Percentiles rank a stretch among this genome's conserved stretches.
Conservation (phyloP, 768 basidiomycete species). For the Hericium alpestre region DNA sequence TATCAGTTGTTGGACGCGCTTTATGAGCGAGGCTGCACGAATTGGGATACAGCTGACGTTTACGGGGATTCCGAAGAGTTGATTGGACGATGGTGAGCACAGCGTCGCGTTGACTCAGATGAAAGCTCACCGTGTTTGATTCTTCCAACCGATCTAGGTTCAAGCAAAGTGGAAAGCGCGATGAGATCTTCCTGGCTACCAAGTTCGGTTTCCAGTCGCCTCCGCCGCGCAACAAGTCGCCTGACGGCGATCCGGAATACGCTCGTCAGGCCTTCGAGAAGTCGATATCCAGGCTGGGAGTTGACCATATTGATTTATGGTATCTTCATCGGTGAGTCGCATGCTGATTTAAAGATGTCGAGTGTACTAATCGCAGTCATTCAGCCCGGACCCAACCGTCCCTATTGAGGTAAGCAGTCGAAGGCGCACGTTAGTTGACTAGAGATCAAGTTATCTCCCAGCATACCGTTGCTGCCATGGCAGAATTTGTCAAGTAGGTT, state of each 20-base stretch:
- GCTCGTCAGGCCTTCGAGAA: conserved; percentile 16
- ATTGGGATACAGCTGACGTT: conserved; percentile 37
- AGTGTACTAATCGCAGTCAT: background rate
- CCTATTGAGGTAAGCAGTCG: conserved; percentile 6
- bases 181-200: conserved; percentile 35
- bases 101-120: background rate
- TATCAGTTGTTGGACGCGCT: conserved; percentile 33
- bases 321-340: conserved; percentile 21
- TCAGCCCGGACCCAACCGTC: conserved; percentile 5
- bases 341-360: background rate
- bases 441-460: background rate
- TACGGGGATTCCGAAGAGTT: conserved; percentile 35
- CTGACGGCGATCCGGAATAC: conserved; percentile 20
- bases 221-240: conserved; percentile 3
- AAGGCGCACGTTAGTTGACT: background rate
- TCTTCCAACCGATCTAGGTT: conserved; percentile 27
- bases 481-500: conserved; percentile 20
- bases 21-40: conserved; percentile 29
- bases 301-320: conserved; percentile 23
- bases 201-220: conserved; percentile 23
- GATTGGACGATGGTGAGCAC: conserved; percentile 31
- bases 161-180: conserved; percentile 41
- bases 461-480: conserved; percentile 11
- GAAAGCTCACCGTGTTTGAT: too few species aligned
- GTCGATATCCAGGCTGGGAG: conserved; percentile 19